Evolutionary conservation across 2,329 filamentous ascomycete genomes (phyloP), one percentile per base, ranked within the genome.

Genomic region (Paramyrothecium sp.): DNA sequence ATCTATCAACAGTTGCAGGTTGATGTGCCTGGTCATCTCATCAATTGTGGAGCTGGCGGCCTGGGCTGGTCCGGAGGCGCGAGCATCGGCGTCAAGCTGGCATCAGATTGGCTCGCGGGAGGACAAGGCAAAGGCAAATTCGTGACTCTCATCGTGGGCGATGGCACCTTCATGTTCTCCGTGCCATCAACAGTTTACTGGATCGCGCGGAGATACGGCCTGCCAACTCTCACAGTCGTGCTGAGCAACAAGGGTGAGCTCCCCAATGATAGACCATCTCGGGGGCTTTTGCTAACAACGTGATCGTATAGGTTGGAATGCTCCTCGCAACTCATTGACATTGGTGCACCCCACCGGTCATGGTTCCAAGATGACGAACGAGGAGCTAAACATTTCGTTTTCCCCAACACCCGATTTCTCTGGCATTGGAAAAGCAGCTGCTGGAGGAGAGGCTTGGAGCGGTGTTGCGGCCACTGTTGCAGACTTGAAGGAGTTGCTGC

Each of bases 61-160:
- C 82, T 92, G 0, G 89, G 89, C 1, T 93, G 90, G 90, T 89
- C 84, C 13, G 89, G 89, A 17, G 90, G 90, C 17, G 90, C 77
- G 51, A 86, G 88, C 0, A 71, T 92, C 1, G 90, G 90, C 2
- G 86, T 92, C 67, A 92, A 92, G 67, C 80, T 92, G 4, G 90
- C 89, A 0, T 83, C 63, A 3, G 70, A 71, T 34, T 53, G 48
- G 22, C 2, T 49, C 5, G 57, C 53, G 54, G 58, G 13, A 59
- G 66, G 63, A 68, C 72, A 57, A 73, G 78, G 77, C 38, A 75
- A 74, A 20, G 56, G 54, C 11, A 72, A 71, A 53, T 76, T 79
- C 58, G 78, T 82, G 2, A 74, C 75, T 26, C 77, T 80, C 53
- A 72, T 82, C 41, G 79, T 82, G 0, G 80, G 79, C 7, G 79